These are phyloP conservation scores for Cinnamomum micranthum DNA, from an alignment of 164 flowering plant species.

Conservation along the genomic window DNA sequence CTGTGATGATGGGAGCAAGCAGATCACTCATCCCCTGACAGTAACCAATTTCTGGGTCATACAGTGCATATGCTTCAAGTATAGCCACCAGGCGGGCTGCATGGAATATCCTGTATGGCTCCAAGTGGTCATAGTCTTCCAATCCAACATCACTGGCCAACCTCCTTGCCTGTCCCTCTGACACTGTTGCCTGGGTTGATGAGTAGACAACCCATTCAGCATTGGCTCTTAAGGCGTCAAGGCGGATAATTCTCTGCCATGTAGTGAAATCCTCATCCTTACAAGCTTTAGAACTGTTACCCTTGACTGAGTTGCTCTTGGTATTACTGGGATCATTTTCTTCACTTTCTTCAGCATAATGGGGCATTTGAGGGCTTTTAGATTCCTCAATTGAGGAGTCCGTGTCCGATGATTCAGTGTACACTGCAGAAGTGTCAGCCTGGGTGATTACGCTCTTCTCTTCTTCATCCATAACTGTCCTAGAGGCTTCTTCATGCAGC, in stretches of 20 bases:
- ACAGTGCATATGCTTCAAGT: conserved; percentile 90
- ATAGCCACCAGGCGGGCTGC: conserved; percentile 89
- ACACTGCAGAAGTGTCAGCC: conserved; percentile 13
- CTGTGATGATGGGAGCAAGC: conserved; percentile 77
- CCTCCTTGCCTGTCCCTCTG: conserved; percentile 52
- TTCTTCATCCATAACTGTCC: conserved; percentile 23
- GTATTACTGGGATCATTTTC: conserved; percentile 24
- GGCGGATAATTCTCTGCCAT: conserved; percentile 93
- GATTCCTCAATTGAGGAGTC: conserved; percentile 15
- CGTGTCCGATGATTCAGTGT: conserved; percentile 25
- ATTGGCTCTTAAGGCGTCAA: conserved; percentile 89
- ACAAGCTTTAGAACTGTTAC: conserved; percentile 22
- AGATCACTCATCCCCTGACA: conserved; percentile 99
- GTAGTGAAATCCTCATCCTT: conserved; percentile 65
- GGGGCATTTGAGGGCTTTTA: conserved; percentile 4
- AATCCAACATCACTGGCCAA: conserved; percentile 76
- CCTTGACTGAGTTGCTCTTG: conserved; percentile 22
- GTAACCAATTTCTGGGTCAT: conserved; percentile 90
- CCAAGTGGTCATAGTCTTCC: conserved; percentile 81
- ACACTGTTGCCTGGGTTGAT: conserved; percentile 59
- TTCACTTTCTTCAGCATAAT: conserved; percentile 22
- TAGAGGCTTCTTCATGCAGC: conserved; percentile 9
- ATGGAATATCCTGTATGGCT: conserved; percentile 69
- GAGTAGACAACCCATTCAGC: conserved; percentile 67
- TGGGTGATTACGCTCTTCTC: conserved; percentile 18